A percentile compares a stretch with the other conserved stretches of the same genome.
Conservation (phyloP, 805 yeast genomes). For the Wickerhamomyces subpelliculosus region DNA sequence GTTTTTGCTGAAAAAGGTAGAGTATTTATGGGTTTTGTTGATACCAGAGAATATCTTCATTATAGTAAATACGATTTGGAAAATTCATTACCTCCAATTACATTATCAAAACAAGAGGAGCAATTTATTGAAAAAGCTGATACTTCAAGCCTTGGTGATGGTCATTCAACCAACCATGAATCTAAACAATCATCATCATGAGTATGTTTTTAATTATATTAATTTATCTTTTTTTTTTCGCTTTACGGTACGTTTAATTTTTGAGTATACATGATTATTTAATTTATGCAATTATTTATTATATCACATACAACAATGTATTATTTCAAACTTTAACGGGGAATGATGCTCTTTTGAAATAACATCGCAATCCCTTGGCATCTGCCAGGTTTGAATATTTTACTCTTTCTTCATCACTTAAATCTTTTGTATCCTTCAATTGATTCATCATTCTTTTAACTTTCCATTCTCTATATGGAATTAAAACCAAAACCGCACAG, state of each 20-base stretch:
- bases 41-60: neutral
- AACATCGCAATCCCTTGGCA: constrained; percentile 4
- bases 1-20: constrained; percentile 39
- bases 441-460: constrained; percentile 33
- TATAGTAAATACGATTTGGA: neutral
- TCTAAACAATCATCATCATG: too few species aligned
- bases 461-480: constrained; percentile 46
- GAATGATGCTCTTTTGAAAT: constrained; percentile 8
- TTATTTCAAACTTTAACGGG: neutral
- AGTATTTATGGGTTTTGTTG: constrained; percentile 27
- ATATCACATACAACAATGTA: too few species aligned
- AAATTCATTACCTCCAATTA: neutral
- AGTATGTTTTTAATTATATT: too few species aligned
- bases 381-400: neutral
- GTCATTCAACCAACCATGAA: too few species aligned
- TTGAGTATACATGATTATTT: too few species aligned
- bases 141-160: too few species aligned
- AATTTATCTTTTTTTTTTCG: too few species aligned
- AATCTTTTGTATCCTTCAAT: constrained; percentile 4
- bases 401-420: constrained; percentile 1
- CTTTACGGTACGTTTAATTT: too few species aligned
- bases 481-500: constrained; percentile 33
- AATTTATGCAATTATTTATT: too few species aligned
- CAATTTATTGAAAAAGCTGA: neutral
- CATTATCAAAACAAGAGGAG: neutral